Conservation (phyloP, 768 basidiomycete species). For the Ramaria sp. region DNA sequence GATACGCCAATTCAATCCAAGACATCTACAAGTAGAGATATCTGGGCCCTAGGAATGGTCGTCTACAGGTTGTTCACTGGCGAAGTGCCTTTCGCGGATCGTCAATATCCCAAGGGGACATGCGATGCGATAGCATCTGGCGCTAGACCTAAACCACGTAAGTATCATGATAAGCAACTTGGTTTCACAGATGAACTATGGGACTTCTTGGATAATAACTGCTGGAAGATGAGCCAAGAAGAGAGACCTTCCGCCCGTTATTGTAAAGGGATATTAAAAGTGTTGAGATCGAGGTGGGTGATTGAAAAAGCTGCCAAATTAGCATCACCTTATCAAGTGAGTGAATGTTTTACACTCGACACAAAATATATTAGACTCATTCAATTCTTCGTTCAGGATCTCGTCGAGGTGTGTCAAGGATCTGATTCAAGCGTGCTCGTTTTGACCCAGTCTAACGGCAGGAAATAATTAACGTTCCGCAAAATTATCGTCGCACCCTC, state of each 20-base stretch:
- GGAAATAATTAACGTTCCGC: background rate
- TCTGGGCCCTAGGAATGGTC: conserved; percentile 2
- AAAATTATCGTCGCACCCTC: background rate
- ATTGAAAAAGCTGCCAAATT: background rate
- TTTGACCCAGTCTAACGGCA: background rate
- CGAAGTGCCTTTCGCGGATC: background rate
- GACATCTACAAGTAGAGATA: background rate
- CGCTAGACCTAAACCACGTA: background rate
- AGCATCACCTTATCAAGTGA: background rate
- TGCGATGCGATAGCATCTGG: background rate
- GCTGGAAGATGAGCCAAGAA: background rate
- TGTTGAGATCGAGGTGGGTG: background rate
- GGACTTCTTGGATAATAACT: background rate
- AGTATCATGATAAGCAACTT: background rate
- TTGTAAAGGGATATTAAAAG: background rate
- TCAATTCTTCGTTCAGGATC: too few species aligned
- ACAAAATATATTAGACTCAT: too few species aligned
- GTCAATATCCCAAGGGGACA: background rate
- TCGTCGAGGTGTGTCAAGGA: too few species aligned
- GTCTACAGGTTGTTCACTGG: background rate
- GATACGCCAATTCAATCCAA: background rate
- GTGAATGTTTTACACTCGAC: background rate
- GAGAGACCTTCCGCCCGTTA: background rate
- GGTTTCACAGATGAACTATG: background rate
- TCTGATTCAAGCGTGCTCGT: too few species aligned